Evolutionary conservation across 805 yeast species (phyloP), one percentile per base, ranked within the genome.

Genomic region (Ogataea pignaliae): DNA sequence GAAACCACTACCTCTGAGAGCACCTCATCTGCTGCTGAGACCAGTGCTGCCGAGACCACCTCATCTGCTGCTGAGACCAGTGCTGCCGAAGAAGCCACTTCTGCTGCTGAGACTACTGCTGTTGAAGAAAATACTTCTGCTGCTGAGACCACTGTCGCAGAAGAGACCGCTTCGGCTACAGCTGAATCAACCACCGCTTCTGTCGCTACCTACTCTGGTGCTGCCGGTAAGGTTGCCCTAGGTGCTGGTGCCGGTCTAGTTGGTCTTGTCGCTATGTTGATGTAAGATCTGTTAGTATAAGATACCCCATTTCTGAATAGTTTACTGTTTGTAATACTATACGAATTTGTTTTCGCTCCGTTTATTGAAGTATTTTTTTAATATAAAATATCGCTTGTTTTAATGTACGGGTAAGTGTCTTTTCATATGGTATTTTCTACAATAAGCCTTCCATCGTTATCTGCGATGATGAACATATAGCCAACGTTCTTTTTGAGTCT

Each of bases 161-260:
- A n/a, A 17, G 30, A 21, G n/a, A 26, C 39, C n/a, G 10, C 45
- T 30, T 36, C 41, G 26, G 32, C 50, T 32, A 38, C 29, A 5
- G 14, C 6, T 30, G 14, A n/a, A 13, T 30, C 33, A 13, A n/a
- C 14, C 13, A 11, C 42, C 33, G 28, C 41, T 18, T 17, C 39
- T 16, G 39, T 43, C n/a, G 40, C 37, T 14, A 13, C 38, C 18
- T 42, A 10, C 41, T 28, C 41, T 30, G 53, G 41, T 36, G 55
- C 49, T 43, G 55, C 51, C 16, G 49, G 43, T 29, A 51, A 49
- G 43, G 46, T 42, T 17, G 52, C 47, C 16, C 37, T 49, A 17
- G 53, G 52, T 39, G 53, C 52, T n/a, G 58, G 55, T 44, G 54
- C 55, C 13, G 53, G 48, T 42, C 10, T 52, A 14, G 39, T 51